Evolutionary conservation across 352 stramenopile species (phyloP), one percentile per base, ranked within the genome.

Genomic region (Phytophthora ramorum): DNA sequence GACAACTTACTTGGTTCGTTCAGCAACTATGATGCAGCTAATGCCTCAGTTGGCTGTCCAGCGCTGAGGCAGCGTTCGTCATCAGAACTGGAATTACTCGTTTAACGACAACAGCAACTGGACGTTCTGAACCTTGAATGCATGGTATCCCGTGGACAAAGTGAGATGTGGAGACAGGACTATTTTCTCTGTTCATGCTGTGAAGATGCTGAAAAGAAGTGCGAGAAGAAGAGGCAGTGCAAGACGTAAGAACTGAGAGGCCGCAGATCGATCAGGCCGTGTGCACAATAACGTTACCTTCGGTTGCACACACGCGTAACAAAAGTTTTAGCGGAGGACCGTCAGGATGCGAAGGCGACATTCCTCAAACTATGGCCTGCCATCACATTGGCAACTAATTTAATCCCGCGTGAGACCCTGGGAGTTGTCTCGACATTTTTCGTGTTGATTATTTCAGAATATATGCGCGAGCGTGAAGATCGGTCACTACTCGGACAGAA

Each of bases 401-500:
- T 24, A 24, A n/a, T n/a, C n/a, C n/a, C n/a, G n/a, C n/a, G n/a
- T n/a, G 22, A 66, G 8, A 65, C 46, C 3, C 40, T 55, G 9
- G 28, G 65, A 2, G 10, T 17, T 2, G 71, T 77, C 34, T 60
- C 64, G 2, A 40, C 30, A 7, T 70, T 81, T 58, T 53, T 74
- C 8, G 44, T 65, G 7, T 30, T 79, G 17, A 38, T 76, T 2
- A 58, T n/a, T n/a, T n/a, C n/a, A n/a, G n/a, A n/a, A n/a, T n/a
- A n/a, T n/a, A n/a, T n/a, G n/a, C n/a, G n/a, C n/a, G n/a, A n/a
- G n/a, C n/a, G n/a, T n/a, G n/a, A n/a, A n/a, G n/a, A n/a, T 79
- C n/a, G 28, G 79, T 2, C 85, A 73, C 48, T 88, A 88, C 60
- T 63, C 79, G 12, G 76, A 85, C 17, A 79, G 78, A 82, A n/a